Evolutionary conservation across 1,284 basidiomycete genomes (phyloP).

Genomic region (Ceraceosorus guamensis): DNA sequence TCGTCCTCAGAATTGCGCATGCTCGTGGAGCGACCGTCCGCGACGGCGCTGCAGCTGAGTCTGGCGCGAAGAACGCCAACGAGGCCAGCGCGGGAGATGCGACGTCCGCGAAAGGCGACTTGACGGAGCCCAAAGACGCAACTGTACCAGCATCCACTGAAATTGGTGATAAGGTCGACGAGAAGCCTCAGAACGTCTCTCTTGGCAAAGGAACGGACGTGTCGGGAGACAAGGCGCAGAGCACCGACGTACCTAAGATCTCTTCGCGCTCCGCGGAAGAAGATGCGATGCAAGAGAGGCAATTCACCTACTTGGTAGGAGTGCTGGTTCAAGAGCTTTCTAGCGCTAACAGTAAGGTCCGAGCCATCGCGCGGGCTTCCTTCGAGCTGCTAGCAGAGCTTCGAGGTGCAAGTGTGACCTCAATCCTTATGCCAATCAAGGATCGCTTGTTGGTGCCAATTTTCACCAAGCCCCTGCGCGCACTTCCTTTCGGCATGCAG

Average conservation of each 20-base stretch:
- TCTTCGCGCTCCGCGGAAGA: no score
- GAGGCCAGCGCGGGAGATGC: background rate
- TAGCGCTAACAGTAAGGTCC: slow-evolving; percentile 76
- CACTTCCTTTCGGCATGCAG: slow-evolving; percentile 89
- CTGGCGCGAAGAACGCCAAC: slow-evolving; percentile 15
- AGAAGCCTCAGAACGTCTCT: background rate
- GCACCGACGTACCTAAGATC: no score
- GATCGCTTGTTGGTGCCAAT: slow-evolving; percentile 82
- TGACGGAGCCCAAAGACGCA: slow-evolving; percentile 8
- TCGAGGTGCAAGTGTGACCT: slow-evolving; percentile 65
- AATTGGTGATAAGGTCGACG: slow-evolving; percentile 10
- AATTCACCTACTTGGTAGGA: slow-evolving; percentile 59
- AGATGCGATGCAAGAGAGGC: slow-evolving; percentile 11
- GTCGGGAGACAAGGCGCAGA: slow-evolving; percentile 8
- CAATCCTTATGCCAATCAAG: slow-evolving; percentile 75
- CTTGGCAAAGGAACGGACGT: background rate
- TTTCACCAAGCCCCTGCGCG: slow-evolving; percentile 92
- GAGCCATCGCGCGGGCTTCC: slow-evolving; percentile 74
- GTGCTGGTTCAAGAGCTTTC: slow-evolving; percentile 86
- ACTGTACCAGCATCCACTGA: slow-evolving; percentile 10
- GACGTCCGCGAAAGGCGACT: slow-evolving; percentile 1
- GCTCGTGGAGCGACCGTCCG: slow-evolving; percentile 11
- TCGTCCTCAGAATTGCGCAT: slow-evolving; percentile 69
- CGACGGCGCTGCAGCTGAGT: slow-evolving; percentile 6
- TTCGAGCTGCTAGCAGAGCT: slow-evolving; percentile 73